A percentile compares a stretch with the other conserved stretches of the same genome.
These are phyloP conservation scores for Teunomyces gatunensis DNA, from an alignment of 805 yeast species.

Conservation along the genomic window DNA sequence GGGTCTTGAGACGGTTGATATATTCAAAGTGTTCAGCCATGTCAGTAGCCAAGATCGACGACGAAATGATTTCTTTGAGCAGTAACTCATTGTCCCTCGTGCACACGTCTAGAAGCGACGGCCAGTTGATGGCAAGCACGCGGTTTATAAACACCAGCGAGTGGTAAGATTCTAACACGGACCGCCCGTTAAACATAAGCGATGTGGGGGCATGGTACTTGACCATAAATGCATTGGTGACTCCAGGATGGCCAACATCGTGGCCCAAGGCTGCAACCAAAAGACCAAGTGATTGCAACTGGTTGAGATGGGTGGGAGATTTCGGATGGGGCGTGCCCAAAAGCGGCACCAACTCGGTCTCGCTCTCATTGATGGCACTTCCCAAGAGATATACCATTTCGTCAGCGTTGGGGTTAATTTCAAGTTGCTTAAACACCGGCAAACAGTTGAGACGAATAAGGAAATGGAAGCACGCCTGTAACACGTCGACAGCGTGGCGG, in stretches of 20 bases:
- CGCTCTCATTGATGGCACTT: neutral
- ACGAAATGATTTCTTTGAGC: slow-evolving; percentile 29
- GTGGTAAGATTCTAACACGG: slow-evolving; percentile 84
- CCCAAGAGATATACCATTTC: slow-evolving; percentile 18
- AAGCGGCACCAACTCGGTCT: neutral
- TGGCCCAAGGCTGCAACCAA: slow-evolving; percentile 88
- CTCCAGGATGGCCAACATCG: slow-evolving; percentile 95
- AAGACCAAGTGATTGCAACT: slow-evolving; percentile 53
- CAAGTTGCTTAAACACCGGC: slow-evolving; percentile 37
- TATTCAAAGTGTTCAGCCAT: slow-evolving; percentile 86
- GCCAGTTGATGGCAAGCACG: slow-evolving; percentile 34
- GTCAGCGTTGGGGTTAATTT: slow-evolving; percentile 27
- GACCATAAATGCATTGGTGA: slow-evolving; percentile 73
- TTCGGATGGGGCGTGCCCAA: neutral
- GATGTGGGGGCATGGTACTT: slow-evolving; percentile 63
- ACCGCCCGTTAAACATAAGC: slow-evolving; percentile 55
- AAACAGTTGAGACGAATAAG: slow-evolving; percentile 43
- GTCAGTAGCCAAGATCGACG: slow-evolving; percentile 62
- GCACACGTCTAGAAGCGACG: slow-evolving; percentile 43
- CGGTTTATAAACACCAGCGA: slow-evolving; percentile 54
- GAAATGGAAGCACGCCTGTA: slow-evolving; percentile 82
- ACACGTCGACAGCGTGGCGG: slow-evolving; percentile 91
- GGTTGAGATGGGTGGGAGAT: neutral
- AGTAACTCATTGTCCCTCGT: slow-evolving; percentile 11
- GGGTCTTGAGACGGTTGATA: slow-evolving; percentile 47